phyloP scores from a whole-genome alignment of 2,329 filamentous ascomycete genomes.

The Rutstroemia sp. region DNA sequence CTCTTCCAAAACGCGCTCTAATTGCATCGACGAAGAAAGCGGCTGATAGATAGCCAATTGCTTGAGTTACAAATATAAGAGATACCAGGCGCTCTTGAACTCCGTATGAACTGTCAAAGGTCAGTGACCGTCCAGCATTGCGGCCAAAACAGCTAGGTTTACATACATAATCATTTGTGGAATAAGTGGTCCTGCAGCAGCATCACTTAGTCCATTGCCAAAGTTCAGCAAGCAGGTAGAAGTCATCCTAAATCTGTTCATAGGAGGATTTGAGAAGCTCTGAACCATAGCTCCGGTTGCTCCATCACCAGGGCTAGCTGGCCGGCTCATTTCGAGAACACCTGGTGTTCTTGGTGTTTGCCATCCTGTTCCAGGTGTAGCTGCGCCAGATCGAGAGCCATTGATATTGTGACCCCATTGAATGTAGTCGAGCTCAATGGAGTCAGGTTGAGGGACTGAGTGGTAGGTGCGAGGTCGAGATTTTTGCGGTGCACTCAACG shows the following conservation, averaged over 20 bases:
- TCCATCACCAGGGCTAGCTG: conserved; percentile 37
- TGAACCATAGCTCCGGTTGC: conserved; percentile 40
- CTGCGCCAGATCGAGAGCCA: conserved; percentile 13
- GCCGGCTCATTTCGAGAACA: conserved; percentile 44
- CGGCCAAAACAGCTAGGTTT: no score
- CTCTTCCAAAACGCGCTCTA: conserved; percentile 55
- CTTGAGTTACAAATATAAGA: conserved; percentile 73
- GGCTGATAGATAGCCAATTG: conserved; percentile 66
- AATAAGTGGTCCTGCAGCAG: conserved; percentile 69
- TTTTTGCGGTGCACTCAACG: conserved; percentile 23
- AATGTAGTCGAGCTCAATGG: conserved; percentile 24
- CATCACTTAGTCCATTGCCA: conserved; percentile 65
- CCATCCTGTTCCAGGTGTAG: conserved; percentile 13
- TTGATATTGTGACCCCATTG: conserved; percentile 13
- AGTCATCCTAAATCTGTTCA: conserved; percentile 64
- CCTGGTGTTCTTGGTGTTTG: conserved; percentile 19
- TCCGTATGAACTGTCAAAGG: not conserved
- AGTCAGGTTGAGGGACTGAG: conserved; percentile 21
- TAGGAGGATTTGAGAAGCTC: conserved; percentile 51
- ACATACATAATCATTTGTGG: conserved; percentile 65
- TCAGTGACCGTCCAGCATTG: not conserved
- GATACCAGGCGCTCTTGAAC: conserved; percentile 49
- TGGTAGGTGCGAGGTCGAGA: conserved; percentile 26
- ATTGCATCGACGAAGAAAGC: conserved; percentile 61
- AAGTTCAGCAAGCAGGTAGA: conserved; percentile 59